Base-by-base conservation (phyloP, 2,329 filamentous ascomycete species). In the Orbilia ellipsospora region DNA sequence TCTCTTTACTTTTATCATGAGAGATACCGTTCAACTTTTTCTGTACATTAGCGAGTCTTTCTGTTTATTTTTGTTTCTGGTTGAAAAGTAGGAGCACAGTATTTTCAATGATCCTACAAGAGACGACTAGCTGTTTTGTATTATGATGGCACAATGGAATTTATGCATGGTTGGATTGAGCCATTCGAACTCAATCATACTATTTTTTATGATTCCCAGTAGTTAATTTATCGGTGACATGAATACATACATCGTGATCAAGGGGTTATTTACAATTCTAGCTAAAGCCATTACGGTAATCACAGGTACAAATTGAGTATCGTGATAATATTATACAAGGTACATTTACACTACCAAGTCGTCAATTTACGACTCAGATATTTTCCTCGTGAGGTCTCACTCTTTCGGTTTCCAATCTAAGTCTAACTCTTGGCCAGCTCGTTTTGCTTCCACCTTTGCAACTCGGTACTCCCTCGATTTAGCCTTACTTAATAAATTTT, bases 41-140 rank as follows among this genome's bases (percentile, higher is more conserved):
- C 12, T 59, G 52, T 67, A 67, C 15, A 59, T 67, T 67, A 67
- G 63, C 63, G 63, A 59, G 52, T 51, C 18, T 31, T 55, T 18
- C 50, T 63, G n/a, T 23, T 48, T 4, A 15, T 48, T 15, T 48
- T 51, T 42, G 1, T 31, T 55, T 13, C 40, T 63, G n/a, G n/a
- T 23, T 69, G 52, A 36, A 31, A 54, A n/a, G 48, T 52, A n/a
- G 48, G 18, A 36, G 31, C 31, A 36, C 31, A 10, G 31, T 6
- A 36, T 36, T 36, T 36, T 36, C 8, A 36, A 7, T 36, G 31
- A 7, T 36, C 31, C 31, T 36, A 36, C 31, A 6, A 36, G 31
- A 36, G 31, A 36, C 3, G 31, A 36, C 31, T 36, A 20, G 12
- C 52, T 8, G 6, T 13, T n/a, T n/a, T 13, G 20, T 13, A n/a